phyloP scores from a whole-genome alignment of 129 eudicot genomes.

The Flaveria sonorensis region DNA sequence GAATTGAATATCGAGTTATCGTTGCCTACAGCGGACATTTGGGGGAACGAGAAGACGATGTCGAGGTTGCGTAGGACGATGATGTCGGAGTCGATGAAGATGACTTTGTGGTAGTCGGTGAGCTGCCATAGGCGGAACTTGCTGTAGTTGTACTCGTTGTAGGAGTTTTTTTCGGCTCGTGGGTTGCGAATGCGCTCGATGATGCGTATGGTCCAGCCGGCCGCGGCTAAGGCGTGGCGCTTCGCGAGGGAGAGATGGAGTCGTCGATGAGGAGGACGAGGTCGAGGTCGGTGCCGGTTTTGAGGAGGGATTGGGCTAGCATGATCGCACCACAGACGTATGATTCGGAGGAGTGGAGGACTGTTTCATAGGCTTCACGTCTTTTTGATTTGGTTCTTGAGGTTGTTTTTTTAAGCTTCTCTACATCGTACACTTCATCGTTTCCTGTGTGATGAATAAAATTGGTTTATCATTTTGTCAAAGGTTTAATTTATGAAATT shows the following conservation, averaged over 20 bases:
- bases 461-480: background rate
- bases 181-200: slow-evolving; percentile 86
- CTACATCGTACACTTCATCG: slow-evolving; percentile 57
- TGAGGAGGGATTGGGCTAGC: slow-evolving; percentile 76
- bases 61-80: slow-evolving; percentile 75
- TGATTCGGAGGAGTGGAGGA: slow-evolving; percentile 77
- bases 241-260: slow-evolving; percentile 62
- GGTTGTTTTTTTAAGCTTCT: slow-evolving; percentile 38
- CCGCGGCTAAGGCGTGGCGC: slow-evolving; percentile 50
- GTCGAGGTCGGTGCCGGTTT: slow-evolving; percentile 62
- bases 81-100: slow-evolving; percentile 87
- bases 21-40: slow-evolving; percentile 80
- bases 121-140: slow-evolving; percentile 92
- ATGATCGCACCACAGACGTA: slow-evolving; percentile 91
- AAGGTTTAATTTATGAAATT: no score
- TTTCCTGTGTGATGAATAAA: slow-evolving; percentile 43
- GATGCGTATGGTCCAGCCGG: slow-evolving; percentile 90
- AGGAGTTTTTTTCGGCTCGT: slow-evolving; percentile 62
- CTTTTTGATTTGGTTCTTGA: slow-evolving; percentile 10
- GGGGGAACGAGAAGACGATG: slow-evolving; percentile 72
- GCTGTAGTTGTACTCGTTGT: slow-evolving; percentile 87
- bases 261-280: slow-evolving; percentile 79
- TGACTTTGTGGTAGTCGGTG: slow-evolving; percentile 67
- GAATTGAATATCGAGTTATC: slow-evolving; percentile 83
- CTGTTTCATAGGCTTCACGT: slow-evolving; percentile 81